Base-by-base conservation (phyloP, 1,284 basidiomycete species). In the Sporisorium reilianum region DNA sequence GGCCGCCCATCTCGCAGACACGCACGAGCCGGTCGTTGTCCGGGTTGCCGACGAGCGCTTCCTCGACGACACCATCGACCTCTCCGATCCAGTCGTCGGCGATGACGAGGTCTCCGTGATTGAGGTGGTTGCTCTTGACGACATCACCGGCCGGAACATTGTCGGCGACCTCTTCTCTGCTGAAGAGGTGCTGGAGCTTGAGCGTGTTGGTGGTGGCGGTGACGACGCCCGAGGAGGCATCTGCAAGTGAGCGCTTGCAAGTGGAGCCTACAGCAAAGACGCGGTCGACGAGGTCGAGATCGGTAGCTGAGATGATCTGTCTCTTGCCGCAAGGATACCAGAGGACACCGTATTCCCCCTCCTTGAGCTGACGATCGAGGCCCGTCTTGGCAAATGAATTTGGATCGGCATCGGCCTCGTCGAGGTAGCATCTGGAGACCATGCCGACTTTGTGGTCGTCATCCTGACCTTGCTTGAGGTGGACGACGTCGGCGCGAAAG, bases 81-180 rank as follows among this genome's bases (percentile, higher is more conserved):
- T 94, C 92, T 55, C 94, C 94, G 78, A 97, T 87, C 95, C 95
- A 97, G 82, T 94, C 90, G 50, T 91, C 87, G 10, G 90, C 90
- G 72, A 92, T 86, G 40, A 88, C 85, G 23, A 84, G 85, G 38
- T 87, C 88, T 75, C 89, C 86, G 60, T 89, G 80, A 7, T 86
- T 60, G 54, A 75, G 64, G 11, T 59, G 54, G 53, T 68, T 72
- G 45, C 62, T 56, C 49, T 73, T 75, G 56, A 64, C 59, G 32
- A 95, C 83, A 57, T 92, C 89, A 28, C 88, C 86, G 55, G 88
- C 84, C 8, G 88, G 88, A 73, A 89, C 89, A 90, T 91, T 93
- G 6, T 88, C 89, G 1, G 88, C 87, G 28, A 94, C 79, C 25
- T 86, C 81, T 69, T 89, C 88, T 18, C 87, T 87, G 64, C 88